Evolutionary conservation across 306 rosid genomes (phyloP), one percentile per base, ranked within the genome.

Genomic region (Psophocarpus tetragonolobus): DNA sequence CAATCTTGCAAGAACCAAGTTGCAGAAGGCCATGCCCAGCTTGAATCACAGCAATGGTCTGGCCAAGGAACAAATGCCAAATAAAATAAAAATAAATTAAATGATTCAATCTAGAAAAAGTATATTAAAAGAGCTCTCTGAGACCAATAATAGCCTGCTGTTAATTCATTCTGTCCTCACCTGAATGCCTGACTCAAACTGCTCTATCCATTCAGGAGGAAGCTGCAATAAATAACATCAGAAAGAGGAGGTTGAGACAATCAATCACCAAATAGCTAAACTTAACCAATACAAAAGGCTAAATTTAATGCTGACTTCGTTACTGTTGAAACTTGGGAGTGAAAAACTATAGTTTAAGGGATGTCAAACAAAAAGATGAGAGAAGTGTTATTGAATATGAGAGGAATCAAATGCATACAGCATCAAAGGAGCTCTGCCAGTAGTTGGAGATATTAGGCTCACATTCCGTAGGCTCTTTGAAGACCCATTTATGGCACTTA

Each of bases 1-100:
- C 98, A 87, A 88, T 93, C 84, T 91, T 93, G 92, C 98, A 93
- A 68, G 98, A 93, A 80, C 98, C 98, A 68, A 93, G 84, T 30
- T 93, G 98, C n/a, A 93, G 96, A 81, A 93, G 98, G 74, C 98
- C 98, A 76, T 93, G 98, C 8, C 98, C 98, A 85, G 97, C 98
- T 89, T 93, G 98, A 85, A 93, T 93, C 3, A 93, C 98, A 84
- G 97, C 97, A 26, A 93, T 93, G 3, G 98, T 93, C 98, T 93
- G 90, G 45, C 50, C 21, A 86, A 48, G 66, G 35, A 42, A 71
- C 23, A 11, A 15, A 84, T 17, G 39, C 68, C 68, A 58, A 45
- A 24, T 8, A 68, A 57, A 21, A 29, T 9, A 74, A 60, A 21
- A 29, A 64, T 68, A 54, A 38, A 77, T 51, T 48, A 71, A 18